Percentiles rank a stretch among this genome's conserved stretches.
These are phyloP conservation scores for Salix exigua DNA, from an alignment of 345 rosid genomes.

Conservation along the genomic window DNA sequence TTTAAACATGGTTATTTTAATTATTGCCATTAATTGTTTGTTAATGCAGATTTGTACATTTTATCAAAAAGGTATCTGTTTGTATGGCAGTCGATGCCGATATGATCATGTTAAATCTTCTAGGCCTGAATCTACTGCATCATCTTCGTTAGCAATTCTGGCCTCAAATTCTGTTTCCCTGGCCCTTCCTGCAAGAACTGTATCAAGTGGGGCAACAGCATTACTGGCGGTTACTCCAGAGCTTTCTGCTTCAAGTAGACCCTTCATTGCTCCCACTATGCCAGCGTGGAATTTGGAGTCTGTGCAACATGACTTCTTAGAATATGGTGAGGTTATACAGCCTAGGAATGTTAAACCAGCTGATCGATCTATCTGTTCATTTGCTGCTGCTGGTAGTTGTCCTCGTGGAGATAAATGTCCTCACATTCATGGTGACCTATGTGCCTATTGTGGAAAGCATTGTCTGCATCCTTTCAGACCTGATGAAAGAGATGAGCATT, in stretches of 20 bases:
- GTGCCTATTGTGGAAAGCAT: slow-evolving; percentile 74
- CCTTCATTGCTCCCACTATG: slow-evolving; percentile 25
- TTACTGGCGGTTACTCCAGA: slow-evolving; percentile 26
- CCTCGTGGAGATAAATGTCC: slow-evolving; percentile 81
- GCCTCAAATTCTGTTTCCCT: slow-evolving; percentile 26
- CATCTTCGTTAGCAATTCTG: slow-evolving; percentile 46
- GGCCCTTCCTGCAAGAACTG: slow-evolving; percentile 21
- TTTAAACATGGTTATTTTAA: background rate
- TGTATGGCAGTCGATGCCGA: slow-evolving; percentile 80
- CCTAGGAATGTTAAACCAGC: slow-evolving; percentile 42
- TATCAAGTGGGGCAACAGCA: slow-evolving; percentile 19
- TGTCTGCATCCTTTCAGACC: slow-evolving; percentile 88
- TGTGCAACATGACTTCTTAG: slow-evolving; percentile 24
- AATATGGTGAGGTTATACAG: slow-evolving; percentile 31
- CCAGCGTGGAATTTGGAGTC: slow-evolving; percentile 44
- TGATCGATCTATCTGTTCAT: slow-evolving; percentile 72
- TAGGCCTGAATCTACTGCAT: slow-evolving; percentile 41
- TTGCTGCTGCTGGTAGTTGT: slow-evolving; percentile 82
- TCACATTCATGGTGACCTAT: slow-evolving; percentile 80
- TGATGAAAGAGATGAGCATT: slow-evolving; percentile 75
- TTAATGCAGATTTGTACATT: slow-evolving; percentile 69
- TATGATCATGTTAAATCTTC: slow-evolving; percentile 66
- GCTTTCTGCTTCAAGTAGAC: slow-evolving; percentile 37
- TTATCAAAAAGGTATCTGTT: slow-evolving; percentile 85
- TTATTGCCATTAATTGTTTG: slow-evolving; percentile 6